Evolutionary conservation across 2,329 filamentous ascomycete species (phyloP).

Genomic region (Graphilbum ipis-grandicollis): DNA sequence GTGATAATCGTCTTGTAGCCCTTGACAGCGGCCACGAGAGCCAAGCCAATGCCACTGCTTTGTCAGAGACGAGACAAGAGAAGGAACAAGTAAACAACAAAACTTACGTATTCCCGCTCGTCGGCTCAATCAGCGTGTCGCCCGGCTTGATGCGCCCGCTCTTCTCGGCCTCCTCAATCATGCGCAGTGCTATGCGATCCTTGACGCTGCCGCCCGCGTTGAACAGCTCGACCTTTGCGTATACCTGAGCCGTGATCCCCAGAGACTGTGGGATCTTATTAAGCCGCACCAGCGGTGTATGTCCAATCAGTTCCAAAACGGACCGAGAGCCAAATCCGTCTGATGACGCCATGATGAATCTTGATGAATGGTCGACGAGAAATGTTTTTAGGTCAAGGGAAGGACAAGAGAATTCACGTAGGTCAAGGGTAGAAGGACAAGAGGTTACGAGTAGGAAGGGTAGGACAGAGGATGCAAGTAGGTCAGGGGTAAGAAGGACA

Average conservation of each 20-base stretch:
- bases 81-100: slow-evolving; percentile 11
- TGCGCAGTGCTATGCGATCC: slow-evolving; percentile 86
- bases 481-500: neutral
- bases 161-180: slow-evolving; percentile 91
- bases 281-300: slow-evolving; percentile 85
- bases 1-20: slow-evolving; percentile 98
- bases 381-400: too few relatives aligned
- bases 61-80: slow-evolving; percentile 13
- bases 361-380: too few relatives aligned
- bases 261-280: slow-evolving; percentile 86
- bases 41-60: slow-evolving; percentile 66
- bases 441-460: neutral
- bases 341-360: too few relatives aligned
- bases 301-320: slow-evolving; percentile 61
- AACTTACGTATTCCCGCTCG: slow-evolving; percentile 74
- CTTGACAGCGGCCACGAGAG: slow-evolving; percentile 86
- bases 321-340: neutral
- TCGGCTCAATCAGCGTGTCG: slow-evolving; percentile 94
- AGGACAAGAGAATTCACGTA: too few relatives aligned
- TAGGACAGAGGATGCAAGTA: neutral
- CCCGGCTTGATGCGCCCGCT: slow-evolving; percentile 89
- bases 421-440: neutral
- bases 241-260: slow-evolving; percentile 76
- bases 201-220: slow-evolving; percentile 90
- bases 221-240: slow-evolving; percentile 84